A percentile compares a stretch with the other conserved stretches of the same genome.
Conservation (phyloP, 2,329 filamentous ascomycete genomes). For the Dactylella cylindrospora region DNA sequence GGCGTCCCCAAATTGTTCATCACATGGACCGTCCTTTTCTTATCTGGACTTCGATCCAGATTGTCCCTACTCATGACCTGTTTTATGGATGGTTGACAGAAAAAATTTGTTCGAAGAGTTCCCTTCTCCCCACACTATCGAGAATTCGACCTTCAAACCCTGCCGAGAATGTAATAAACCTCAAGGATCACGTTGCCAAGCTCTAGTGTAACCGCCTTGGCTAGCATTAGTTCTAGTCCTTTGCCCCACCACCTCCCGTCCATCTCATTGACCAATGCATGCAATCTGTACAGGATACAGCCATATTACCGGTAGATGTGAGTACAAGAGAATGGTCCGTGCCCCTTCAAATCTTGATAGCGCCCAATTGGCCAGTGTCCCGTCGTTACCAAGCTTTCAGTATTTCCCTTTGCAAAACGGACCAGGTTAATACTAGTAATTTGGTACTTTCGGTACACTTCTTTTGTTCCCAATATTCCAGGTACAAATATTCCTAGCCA, state of each 20-base stretch:
- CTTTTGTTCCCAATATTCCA: neutral
- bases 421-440: slow-evolving; percentile 15
- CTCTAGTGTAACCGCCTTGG: slow-evolving; percentile 38
- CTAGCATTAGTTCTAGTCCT: slow-evolving; percentile 19
- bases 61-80: too few relatives aligned
- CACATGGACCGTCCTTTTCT: slow-evolving; percentile 29
- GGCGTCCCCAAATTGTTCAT: slow-evolving; percentile 9
- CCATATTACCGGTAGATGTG: neutral
- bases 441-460: slow-evolving; percentile 2
- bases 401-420: slow-evolving; percentile 14
- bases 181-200: slow-evolving; percentile 7
- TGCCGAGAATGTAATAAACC: slow-evolving; percentile 3
- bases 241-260: slow-evolving; percentile 9
- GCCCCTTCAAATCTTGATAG: slow-evolving; percentile 21
- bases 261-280: slow-evolving; percentile 18
- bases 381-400: slow-evolving; percentile 33
- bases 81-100: too few relatives aligned
- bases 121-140: slow-evolving; percentile 10
- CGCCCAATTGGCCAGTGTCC: slow-evolving; percentile 10
- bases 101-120: too few relatives aligned
- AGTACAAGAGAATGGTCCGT: slow-evolving; percentile 12
- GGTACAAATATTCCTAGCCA: slow-evolving; percentile 4
- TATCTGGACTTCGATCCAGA: slow-evolving; percentile 14
- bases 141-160: too few relatives aligned
- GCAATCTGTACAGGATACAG: slow-evolving; percentile 5